Base-by-base conservation (phyloP, 83 land plant genomes). In the Thuja plicata region DNA sequence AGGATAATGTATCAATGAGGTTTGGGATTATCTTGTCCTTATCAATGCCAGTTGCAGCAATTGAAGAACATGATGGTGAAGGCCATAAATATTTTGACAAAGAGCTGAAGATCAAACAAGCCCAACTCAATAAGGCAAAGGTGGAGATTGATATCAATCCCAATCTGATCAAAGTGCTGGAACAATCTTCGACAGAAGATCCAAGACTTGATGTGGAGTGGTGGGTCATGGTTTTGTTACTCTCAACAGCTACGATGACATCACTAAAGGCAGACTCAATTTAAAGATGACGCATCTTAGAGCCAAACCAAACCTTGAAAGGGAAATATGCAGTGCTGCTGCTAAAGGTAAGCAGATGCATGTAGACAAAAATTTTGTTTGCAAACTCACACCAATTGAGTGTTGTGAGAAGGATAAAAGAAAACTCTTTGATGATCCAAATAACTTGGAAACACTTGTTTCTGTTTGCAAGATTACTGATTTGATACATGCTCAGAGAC, bases 321-420 rank as follows among this genome's bases (percentile, higher is more conserved):
- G 91, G 94, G 99, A 98, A 88, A 93, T 98, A 97, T 38, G 40
- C 8, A 92, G 90, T 92, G 99, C 99, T 85, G 99, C 97, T 87
- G 97, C 97, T 81, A 99, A 98, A 85, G 93, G 99, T 81, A 99
- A 98, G 86, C 99, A 96, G 88, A 99, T 99, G 30, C 99, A 97
- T 74, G 91, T 95, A 32, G 99, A 98, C 77, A 92, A 97, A 87
- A 98, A 97, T 83, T 93, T 96, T 87, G 97, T 97, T 8, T 96
- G 97, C 55, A 98, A 98, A 89, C 95, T 97, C 54, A 97, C 99
- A 27, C 99, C 99, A 84, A 94, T 96, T 40, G 99, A 98, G 87
- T 92, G 95, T 21, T 95, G 97, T 37, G 97, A 97, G 89, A 97
- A 98, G 93, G 97, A 98, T 88, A 97, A 97, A 87, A 94, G 90